Percentiles rank a stretch among this genome's conserved stretches.
Conservation (phyloP, 192 early-diverging fungal species). For the Backusella circina region DNA sequence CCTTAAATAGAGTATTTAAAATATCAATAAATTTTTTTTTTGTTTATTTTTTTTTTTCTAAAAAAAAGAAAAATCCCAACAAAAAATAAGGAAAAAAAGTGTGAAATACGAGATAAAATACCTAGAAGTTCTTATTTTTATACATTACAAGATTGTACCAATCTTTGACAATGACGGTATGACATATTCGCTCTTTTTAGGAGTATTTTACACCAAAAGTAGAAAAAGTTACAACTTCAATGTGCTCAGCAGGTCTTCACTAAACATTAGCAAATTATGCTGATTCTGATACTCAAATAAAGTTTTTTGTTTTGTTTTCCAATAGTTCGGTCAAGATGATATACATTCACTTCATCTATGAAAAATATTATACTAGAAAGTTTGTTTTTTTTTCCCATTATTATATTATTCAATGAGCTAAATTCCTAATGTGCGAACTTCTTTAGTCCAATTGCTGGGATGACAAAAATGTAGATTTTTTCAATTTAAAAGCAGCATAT, state of each 20-base stretch:
- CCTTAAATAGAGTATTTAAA: background rate
- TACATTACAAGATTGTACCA: background rate
- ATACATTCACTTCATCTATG: background rate
- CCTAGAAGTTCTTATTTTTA: background rate
- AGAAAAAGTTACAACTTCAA: background rate
- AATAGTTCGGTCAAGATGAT: background rate
- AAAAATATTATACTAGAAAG: background rate
- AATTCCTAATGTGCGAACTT: background rate
- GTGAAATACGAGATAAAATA: background rate
- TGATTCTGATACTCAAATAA: background rate
- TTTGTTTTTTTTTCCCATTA: background rate
- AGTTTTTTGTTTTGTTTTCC: background rate
- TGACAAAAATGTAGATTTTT: background rate
- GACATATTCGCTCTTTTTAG: background rate
- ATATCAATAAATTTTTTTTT: background rate
- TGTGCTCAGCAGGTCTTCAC: background rate
- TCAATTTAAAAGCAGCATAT: background rate
- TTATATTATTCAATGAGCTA: background rate
- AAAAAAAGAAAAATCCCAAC: constrained; percentile 2
- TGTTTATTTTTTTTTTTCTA: background rate
- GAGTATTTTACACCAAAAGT: background rate
- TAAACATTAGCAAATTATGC: background rate
- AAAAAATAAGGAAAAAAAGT: background rate
- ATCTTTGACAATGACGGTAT: background rate
- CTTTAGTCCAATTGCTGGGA: background rate